Evolutionary conservation across 805 yeast genomes (phyloP), one percentile per base, ranked within the genome.

Genomic region (Saccharomycopsis guyanensis): DNA sequence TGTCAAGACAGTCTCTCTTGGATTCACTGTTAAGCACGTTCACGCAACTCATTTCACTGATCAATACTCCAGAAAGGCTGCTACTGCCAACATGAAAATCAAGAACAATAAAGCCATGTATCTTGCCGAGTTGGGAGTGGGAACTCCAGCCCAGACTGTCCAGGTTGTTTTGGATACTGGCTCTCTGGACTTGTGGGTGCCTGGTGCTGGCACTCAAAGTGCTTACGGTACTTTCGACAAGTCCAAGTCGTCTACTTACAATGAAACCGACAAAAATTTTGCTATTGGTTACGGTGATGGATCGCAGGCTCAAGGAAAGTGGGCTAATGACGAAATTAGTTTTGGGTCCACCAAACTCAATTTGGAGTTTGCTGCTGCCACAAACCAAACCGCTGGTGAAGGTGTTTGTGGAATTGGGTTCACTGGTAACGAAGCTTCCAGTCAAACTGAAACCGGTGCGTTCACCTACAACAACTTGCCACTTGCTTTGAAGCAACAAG

Each of bases 401-500:
- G 91, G 94, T 45, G 89, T 86, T 18, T 61, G 84, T 33, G 88
- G 89, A 20, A 77, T 85, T 51, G 91, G 93, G 7, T 67, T 82
- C 42, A 64, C 75, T 6, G 83, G 78, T 12, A 69, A 82, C 47
- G 95, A 88, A 61, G 68, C 75, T 2, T 37, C 48, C 34, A 57
- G 71, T 12, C 58, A 63, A 3, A 15, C 46, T 24, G 25, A 40
- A 7, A 44, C 45, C 3, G 81, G 46, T 2, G 49, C 59, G 12
- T 72, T 71, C 53, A 61, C 62, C 19, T 86, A 86, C 61, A 70
- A 74, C 46, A 86, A 86, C 60, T 64, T 86, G 47, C 95, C 95
- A 0, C 54, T 68, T 43, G 71, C 72, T 47, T 63, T 86, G 67
- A 77, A 71, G 43, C 58, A 66, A 27, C 72, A 74, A 43, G 88